phyloP scores from a whole-genome alignment of 2,329 filamentous ascomycete genomes.

The Grosmannia clavigera region DNA sequence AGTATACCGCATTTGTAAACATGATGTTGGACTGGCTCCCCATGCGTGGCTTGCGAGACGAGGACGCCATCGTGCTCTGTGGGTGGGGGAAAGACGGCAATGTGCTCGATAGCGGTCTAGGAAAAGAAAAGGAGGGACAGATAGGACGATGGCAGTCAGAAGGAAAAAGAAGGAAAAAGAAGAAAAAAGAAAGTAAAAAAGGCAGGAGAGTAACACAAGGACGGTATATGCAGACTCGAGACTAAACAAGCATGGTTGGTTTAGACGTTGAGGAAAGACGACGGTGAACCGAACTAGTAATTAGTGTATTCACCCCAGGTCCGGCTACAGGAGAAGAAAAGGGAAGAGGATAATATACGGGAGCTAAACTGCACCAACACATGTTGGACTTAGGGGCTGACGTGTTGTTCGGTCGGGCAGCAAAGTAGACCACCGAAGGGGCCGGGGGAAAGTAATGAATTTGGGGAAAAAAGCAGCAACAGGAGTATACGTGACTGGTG shows the following conservation, averaged over 20 bases:
- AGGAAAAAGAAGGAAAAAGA: not conserved
- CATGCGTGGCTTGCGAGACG: constrained; percentile 32
- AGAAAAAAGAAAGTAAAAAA: not conserved
- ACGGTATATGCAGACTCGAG: not conserved
- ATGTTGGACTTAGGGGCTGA: not conserved
- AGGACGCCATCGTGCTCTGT: constrained; percentile 21
- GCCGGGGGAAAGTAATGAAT: not conserved
- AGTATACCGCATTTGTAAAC: constrained; percentile 68
- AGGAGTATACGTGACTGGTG: not conserved
- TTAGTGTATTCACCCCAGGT: not conserved
- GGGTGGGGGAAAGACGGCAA: not conserved
- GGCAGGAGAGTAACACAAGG: not conserved
- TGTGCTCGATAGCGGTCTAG: not conserved
- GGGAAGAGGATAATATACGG: not conserved
- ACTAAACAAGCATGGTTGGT: not conserved
- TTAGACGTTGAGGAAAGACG: not conserved
- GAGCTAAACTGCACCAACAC: not conserved
- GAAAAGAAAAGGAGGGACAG: not conserved
- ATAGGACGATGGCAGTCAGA: not conserved
- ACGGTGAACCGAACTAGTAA: not conserved
- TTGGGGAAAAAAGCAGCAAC: not conserved
- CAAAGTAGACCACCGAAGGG: constrained; percentile 1
- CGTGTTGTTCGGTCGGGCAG: constrained; percentile 6
- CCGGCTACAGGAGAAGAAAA: not conserved
- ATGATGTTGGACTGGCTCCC: constrained; percentile 36